phyloP scores from a whole-genome alignment of 352 stramenopile species.

The Phytophthora sansomeana region DNA sequence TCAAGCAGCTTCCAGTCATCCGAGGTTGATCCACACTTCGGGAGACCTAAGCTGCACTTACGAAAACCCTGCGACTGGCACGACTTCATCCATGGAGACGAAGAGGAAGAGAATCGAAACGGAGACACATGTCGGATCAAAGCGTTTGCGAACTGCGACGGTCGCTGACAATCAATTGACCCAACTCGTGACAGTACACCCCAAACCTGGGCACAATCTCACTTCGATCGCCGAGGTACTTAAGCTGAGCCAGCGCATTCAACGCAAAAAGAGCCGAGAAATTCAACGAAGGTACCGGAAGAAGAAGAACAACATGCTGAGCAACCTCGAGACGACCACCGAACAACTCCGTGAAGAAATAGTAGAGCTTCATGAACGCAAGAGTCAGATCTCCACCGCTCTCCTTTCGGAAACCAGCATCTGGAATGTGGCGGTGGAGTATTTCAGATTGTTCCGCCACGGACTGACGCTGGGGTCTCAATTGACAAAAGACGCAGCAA shows the following conservation, averaged over 20 bases:
- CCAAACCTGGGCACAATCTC: neutral
- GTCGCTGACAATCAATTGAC: too few species aligned
- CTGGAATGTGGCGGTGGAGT: conserved; percentile 7
- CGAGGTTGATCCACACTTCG: too few species aligned
- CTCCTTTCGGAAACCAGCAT: neutral
- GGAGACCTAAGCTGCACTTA: too few species aligned
- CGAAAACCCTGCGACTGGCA: neutral
- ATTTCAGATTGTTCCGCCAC: neutral
- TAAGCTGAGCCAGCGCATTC: too few species aligned
- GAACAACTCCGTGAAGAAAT: neutral
- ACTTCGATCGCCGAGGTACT: neutral
- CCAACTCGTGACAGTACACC: too few species aligned
- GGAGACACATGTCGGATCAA: too few species aligned
- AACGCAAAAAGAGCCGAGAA: neutral
- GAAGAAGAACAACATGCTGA: neutral
- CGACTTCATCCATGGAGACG: neutral
- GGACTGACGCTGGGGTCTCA: neutral
- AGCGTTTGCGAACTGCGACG: too few species aligned
- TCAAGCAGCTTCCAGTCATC: too few species aligned
- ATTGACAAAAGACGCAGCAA: neutral
- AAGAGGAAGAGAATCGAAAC: neutral
- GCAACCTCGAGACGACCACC: neutral
- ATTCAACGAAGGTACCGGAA: neutral
- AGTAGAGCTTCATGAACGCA: neutral
- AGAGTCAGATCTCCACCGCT: neutral